phyloP scores from a whole-genome alignment of 257 asterid species.

The Ilex asprella region DNA sequence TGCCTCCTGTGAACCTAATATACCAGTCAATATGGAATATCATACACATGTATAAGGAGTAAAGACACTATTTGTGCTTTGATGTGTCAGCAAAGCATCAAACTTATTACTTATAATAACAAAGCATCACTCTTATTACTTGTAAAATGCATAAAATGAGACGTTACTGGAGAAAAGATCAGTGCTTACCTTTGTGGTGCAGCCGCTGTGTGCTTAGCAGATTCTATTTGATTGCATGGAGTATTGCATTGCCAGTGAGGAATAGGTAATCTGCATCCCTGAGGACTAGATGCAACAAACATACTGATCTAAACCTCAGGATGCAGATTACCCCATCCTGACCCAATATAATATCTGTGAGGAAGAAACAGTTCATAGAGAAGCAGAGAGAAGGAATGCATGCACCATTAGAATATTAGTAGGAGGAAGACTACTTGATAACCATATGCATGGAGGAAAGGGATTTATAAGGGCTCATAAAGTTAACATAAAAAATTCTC shows the following conservation, averaged over 20 bases:
- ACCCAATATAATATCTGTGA: conserved; percentile 17
- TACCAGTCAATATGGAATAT: not conserved
- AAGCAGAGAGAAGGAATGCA: not conserved
- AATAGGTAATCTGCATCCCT: conserved; percentile 46
- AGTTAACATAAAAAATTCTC: conserved; percentile 13
- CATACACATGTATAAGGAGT: too few relatives aligned
- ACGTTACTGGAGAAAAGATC: too few relatives aligned
- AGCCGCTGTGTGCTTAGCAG: not conserved
- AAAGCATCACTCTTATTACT: not conserved
- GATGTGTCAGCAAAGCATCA: not conserved
- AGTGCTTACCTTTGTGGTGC: not conserved
- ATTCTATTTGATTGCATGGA: not conserved
- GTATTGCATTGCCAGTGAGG: conserved; percentile 15
- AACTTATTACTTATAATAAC: not conserved
- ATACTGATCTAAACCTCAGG: conserved; percentile 60
- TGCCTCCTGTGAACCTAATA: not conserved
- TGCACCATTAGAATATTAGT: conserved; percentile 2
- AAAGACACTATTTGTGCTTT: not conserved
- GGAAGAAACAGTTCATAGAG: not conserved
- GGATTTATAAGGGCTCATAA: conserved; percentile 33
- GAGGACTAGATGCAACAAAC: conserved; percentile 27
- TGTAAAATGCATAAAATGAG: not conserved
- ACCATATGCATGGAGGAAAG: conserved; percentile 19
- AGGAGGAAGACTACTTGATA: conserved; percentile 8
- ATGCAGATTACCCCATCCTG: conserved; percentile 66